A percentile compares a stretch with the other conserved stretches of the same genome.
Conservation (phyloP, 2,329 filamentous ascomycete genomes). For the Helicocarpus griseus region DNA sequence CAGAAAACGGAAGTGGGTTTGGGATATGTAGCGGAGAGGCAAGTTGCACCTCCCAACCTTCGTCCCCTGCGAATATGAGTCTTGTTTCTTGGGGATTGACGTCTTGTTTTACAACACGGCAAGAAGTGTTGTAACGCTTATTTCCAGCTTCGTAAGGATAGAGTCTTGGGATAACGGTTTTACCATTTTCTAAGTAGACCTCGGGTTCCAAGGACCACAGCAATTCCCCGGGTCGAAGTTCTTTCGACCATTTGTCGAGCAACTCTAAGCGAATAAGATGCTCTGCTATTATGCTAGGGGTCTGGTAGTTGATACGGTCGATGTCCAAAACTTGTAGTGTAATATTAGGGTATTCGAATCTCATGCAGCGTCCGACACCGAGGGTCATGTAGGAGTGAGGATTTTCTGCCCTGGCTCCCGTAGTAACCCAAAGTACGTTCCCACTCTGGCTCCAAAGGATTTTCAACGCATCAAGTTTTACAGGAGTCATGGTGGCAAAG, state of each 20-base stretch:
- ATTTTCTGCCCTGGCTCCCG: not conserved
- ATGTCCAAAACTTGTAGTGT: not conserved
- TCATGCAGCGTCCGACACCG: not conserved
- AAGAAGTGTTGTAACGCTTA: too few species aligned
- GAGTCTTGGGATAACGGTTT: not conserved
- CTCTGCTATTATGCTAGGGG: too few species aligned
- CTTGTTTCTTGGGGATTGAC: too few species aligned
- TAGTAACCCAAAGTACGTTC: conserved; percentile 9
- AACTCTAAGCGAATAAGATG: not conserved
- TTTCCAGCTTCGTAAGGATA: not conserved
- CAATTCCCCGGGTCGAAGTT: not conserved
- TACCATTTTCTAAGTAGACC: not conserved
- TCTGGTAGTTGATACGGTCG: too few species aligned
- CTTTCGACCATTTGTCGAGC: not conserved
- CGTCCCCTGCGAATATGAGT: too few species aligned
- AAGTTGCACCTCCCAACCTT: too few species aligned
- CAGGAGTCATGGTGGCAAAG: too few species aligned
- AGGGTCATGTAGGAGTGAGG: conserved; percentile 2
- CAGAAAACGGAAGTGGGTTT: too few species aligned
- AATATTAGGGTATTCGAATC: not conserved
- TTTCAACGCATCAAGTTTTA: conserved; percentile 14
- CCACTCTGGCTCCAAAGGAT: not conserved
- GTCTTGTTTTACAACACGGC: too few species aligned
- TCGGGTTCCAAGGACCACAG: not conserved
- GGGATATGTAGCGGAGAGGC: too few species aligned